Evolutionary conservation across 352 stramenopile genomes (phyloP), one percentile per base, ranked within the genome.

Genomic region (Aphanomyces stellatus): DNA sequence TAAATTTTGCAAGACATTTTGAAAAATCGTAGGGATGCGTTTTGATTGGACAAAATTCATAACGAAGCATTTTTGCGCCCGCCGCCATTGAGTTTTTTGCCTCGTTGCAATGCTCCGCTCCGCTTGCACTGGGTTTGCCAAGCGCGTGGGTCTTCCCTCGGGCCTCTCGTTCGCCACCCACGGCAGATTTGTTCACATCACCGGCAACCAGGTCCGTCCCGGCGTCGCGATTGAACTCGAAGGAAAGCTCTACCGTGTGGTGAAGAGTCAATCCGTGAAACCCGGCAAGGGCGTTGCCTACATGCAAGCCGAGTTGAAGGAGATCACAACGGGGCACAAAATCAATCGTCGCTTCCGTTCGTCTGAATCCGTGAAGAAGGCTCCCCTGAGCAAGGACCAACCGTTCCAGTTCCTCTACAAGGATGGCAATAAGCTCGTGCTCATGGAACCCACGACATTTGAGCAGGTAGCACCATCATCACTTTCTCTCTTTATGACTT

Each of bases 311-410:
- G 86, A 94, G 53, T 70, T 94, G 22, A 92, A 90, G 71, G 86
- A 94, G 70, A 90, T 93, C 60, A 92, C 91, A 77, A 92, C 84
- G 0, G 86, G 86, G 62, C 78, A 73, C 74, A 93, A 89, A 74
- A 91, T 82, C 48, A 94, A 87, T 69, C 78, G 79, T 30, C 86
- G 86, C 51, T 93, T 94, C 70, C 84, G 86, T 25, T 81, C 86
- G 4, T 82, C 86, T 3, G 86, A 94, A 74, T 88, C 63, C 7
- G 82, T 94, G 28, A 77, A 80, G 59, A 92, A 94, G 73, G 86
- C 84, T 11, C 79, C 86, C 10, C 70, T 94, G 7, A 82, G 79
- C 0, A 84, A 77, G 1, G 84, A 92, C 53, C 73, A 90, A 64
- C 74, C 72, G 67, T 93, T 87, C 69, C 86, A 94, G 74, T 92